Base-by-base conservation (phyloP, 2,329 filamentous ascomycete species). In the Atkinsonella hypoxylon region DNA sequence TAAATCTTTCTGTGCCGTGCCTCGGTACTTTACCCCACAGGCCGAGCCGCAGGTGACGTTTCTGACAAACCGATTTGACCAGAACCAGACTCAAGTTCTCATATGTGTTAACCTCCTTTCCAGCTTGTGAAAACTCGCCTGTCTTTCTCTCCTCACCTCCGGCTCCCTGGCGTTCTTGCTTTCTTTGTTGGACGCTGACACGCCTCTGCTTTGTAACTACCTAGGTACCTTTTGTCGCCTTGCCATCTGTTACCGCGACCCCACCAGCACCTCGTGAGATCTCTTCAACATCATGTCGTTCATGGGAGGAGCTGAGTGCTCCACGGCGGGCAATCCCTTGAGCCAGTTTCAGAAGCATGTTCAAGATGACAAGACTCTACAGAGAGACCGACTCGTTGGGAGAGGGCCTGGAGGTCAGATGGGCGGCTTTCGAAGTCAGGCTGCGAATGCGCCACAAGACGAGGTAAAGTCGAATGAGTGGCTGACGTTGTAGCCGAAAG, bases 281-380 rank as follows among this genome's bases (percentile, higher is more conserved):
- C 34, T 17, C 12, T 22, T 40, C 15, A 30, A 45, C 50, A 74
- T 55, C 58, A 97, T 98, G 91, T 96, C 91, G 50, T 97, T 98
- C 69, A 79, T 97, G 62, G 87, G 89, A 70, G 88, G 91, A 60
- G 87, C 91, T 60, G 93, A 97, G 73, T 98, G 93, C 77, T 97
- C 91, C 51, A 94, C 93, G 55, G 89, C 87, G 57, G 89, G 85
- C 63, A 98, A 98, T 69, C 93, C 94, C 52, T 82, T 98, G 62
- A 91, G 88, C 65, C 93, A 97, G 75, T 95, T 98, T 68, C 89
- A 90, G 57, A 98, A 98, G 70, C 90, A 96, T 69, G 88, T 93
- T 51, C 87, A 94, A 64, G 89, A 95, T 77, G 93, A 98, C 73
- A 95, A 90, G 71, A 93, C 87, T 52, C 74, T 97, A 52, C 93